Base-by-base conservation (phyloP, 129 eudicot species). In the Centaurea solstitialis region DNA sequence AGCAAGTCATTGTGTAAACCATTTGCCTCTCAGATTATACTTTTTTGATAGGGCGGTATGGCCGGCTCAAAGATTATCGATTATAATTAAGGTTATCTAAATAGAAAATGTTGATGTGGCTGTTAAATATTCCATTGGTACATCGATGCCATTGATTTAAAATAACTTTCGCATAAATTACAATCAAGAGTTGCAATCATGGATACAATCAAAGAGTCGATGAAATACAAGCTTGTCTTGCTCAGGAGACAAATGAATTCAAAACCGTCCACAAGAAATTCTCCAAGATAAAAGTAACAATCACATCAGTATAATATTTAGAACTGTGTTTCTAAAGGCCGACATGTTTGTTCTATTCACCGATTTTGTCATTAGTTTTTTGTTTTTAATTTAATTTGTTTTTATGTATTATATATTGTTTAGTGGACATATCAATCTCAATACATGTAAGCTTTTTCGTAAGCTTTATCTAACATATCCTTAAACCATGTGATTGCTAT, bases 301-400 rank as follows among this genome's bases (percentile, higher is more conserved):
- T 26, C 68, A 10, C 18, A 17, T 71, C 50, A 18, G 5, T 15
- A 15, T 76, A 9, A 17, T 20, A 64, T 10, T 39, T 15, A 35
- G 15, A 11, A 15, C 5, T 23, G 2, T 77, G 65, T 66, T 22
- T 40, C 23, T 30, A 76, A 9, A 20, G 1, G 64, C 24, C 41
- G 11, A 66, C 78, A 80, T 43, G 23, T 20, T 80, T 73, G 74
- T 62, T 61, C 43, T 43, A 59, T 73, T 80, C 79, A 40, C 22
- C 7, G 3, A 72, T 72, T 72, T 80, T 80, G 45, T 72, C 84
- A 80, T 73, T 43, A 22, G 0, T 57, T 57, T 21, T 12, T 30
- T 62, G 39, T 39, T 24, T 39, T 24, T 62, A 72, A 80, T 71
- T 62, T 43, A 72, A 61, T 18, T 23, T 72, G 78, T 62, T 23